Conservation (phyloP, 345 rosid species). For the Trapa incisa region DNA sequence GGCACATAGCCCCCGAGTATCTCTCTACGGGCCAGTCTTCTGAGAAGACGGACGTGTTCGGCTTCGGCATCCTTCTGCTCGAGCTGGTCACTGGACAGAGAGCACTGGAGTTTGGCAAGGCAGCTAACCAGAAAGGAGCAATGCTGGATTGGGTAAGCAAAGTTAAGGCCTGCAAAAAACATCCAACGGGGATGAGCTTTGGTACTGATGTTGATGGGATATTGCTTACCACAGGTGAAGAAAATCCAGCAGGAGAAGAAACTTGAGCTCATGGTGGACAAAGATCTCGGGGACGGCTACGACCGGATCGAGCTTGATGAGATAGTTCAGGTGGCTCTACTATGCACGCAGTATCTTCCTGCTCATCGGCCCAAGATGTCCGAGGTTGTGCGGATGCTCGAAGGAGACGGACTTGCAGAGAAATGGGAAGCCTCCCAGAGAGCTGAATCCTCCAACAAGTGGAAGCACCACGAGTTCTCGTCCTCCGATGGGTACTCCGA, state of each 20-base stretch:
- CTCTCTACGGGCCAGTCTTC: conserved; percentile 97
- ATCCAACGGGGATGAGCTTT: too few species aligned
- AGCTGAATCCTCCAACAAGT: conserved; percentile 42
- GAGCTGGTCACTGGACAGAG: conserved; percentile 90
- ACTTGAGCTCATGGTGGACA: conserved; percentile 75
- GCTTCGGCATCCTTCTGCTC: conserved; percentile 89
- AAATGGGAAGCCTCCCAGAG: conserved; percentile 97
- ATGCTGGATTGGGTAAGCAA: conserved; percentile 84
- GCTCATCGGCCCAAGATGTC: conserved; percentile 90
- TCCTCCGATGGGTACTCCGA: conserved; percentile 89
- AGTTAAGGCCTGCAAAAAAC: too few species aligned
- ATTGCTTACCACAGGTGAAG: conserved; percentile 37
- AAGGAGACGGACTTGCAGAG: conserved; percentile 95
- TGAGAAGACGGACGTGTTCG: conserved; percentile 94
- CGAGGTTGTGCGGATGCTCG: conserved; percentile 93
- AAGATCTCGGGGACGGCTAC: conserved; percentile 62
- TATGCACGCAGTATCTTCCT: conserved; percentile 86
- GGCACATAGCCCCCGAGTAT: conserved; percentile 97
- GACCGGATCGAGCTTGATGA: conserved; percentile 91
- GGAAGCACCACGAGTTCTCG: conserved; percentile 61
- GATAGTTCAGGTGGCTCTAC: conserved; percentile 79
- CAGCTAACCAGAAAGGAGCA: conserved; percentile 90
- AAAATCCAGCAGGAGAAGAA: conserved; percentile 89
- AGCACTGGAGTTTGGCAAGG: conserved; percentile 84
- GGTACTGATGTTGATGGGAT: background rate